Base-by-base conservation (phyloP, 257 asterid genomes). In the Leptodermis oblonga region DNA sequence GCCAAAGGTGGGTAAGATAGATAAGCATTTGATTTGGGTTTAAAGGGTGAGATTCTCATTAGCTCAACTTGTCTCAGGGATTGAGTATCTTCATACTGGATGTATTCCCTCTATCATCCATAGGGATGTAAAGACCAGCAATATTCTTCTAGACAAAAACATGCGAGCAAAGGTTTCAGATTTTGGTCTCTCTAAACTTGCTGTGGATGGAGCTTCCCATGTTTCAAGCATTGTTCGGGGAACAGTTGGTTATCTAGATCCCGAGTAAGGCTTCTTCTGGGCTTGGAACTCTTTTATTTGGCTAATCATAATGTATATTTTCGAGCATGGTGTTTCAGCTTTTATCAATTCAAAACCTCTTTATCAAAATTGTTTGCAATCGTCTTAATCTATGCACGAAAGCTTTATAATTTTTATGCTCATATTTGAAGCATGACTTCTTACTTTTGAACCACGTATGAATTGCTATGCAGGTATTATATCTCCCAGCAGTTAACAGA, bases 211-310 rank as follows among this genome's bases (percentile, higher is more conserved):
- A 78, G 88, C 95, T 84, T 94, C 98, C 65, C 99, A 94, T 42
- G 99, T 94, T 49, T 94, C 99, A 1, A 94, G 99, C 87, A 87
- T 91, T 8, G 99, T 94, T 78, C 96, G 99, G 30, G 99, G 99
- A 70, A 94, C 99, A 65, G 96, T 94, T 76, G 99, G 99, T 53
- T 94, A 94, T 82, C 89, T 94, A 37, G 99, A 94, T 84, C 99
- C 99, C 2, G 99, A 94, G 99, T 94, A 83, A 66, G 95, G 42
- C 77, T 60, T 59, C 73, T 69, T 58, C 58, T 67, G 31, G 30
- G 8, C 49, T 59, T 18, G 42, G 25, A 26, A 12, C 73, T 68
- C 65, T 41, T 51, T n/a, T 15, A 36, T 10, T 42, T 17, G 46
- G 69, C 33, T 63, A 18, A 37, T 63, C 18, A 42, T n/a, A n/a